Base-by-base conservation (phyloP, 2,329 filamentous ascomycete species). In the Alternaria arbusti region DNA sequence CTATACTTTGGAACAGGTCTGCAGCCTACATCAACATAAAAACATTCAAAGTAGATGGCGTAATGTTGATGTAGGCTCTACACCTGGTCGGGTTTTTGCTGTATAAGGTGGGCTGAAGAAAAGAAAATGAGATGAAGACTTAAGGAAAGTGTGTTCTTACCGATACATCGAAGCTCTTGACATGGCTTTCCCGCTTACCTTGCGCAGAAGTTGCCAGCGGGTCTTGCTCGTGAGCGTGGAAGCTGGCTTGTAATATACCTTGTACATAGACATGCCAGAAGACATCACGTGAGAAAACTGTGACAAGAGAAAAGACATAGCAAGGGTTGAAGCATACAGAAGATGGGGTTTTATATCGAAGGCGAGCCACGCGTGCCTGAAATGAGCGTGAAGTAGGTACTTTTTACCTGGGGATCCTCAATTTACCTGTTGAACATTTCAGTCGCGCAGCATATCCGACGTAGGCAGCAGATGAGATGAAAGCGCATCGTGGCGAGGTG, bases 41-140 rank as follows among this genome's bases (percentile, higher is more conserved):
- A n/a, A 9, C 15, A 10, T 1, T 9, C 32, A 10, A 36, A 36
- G 15, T 36, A n/a, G 32, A 8, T n/a, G 32, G 5, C 7, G 0
- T n/a, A 5, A 36, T 8, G 4, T 36, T 10, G 15, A 36, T n/a
- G 32, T 36, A 36, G 32, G 32, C 32, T 36, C 32, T 5, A 3
- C 7, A 5, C 32, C 32, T 36, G 2, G 15, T 36, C 15, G 32
- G 4, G 1, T n/a, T n/a, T n/a, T n/a, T 10, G 3, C 9, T 36
- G 32, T 36, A n/a, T 36, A 4, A 36, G 13, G 7, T 36, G 32
- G 15, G 15, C 50, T 45, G 32, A 66, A 40, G 9, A 50, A 32
- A 64, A 62, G 63, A 59, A 61, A 15, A 58, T 5, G 9, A 28
- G 17, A 46, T 23, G 11, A 49, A 36, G 23, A 15, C 9, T n/a